Conservation (phyloP, 495 filamentous ascomycete genomes). For the Aspergillus coremiiformis region DNA sequence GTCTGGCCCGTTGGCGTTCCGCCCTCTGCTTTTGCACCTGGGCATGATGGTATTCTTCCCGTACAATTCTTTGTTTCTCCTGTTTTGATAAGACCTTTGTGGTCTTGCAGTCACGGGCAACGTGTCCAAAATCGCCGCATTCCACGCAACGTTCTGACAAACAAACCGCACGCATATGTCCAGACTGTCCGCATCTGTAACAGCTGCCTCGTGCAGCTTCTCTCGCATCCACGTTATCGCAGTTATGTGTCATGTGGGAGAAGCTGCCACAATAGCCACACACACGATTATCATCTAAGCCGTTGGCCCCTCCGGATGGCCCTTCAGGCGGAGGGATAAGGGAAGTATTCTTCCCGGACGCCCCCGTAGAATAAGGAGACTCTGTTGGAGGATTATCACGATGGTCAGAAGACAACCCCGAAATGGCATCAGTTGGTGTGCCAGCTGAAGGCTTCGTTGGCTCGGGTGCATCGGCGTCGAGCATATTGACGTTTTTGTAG, state of each 20-base stretch:
- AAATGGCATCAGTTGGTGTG: slow-evolving; percentile 14
- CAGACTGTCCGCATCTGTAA: slow-evolving; percentile 34
- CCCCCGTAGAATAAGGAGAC: slow-evolving; percentile 22
- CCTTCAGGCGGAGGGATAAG: slow-evolving; percentile 22
- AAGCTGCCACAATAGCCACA: slow-evolving; percentile 45
- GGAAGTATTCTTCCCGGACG: slow-evolving; percentile 22
- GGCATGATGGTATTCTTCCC: slow-evolving; percentile 29
- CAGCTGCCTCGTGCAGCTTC: slow-evolving; percentile 33
- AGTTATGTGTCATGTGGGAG: slow-evolving; percentile 40
- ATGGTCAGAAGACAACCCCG: slow-evolving; percentile 22
- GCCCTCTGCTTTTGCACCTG: slow-evolving; percentile 23
- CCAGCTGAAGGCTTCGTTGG: slow-evolving; percentile 10
- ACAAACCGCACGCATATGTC: slow-evolving; percentile 36
- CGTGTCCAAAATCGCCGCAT: slow-evolving; percentile 44
- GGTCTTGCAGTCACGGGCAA: slow-evolving; percentile 25
- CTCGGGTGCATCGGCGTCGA: slow-evolving; percentile 24
- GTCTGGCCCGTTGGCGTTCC: slow-evolving; percentile 35
- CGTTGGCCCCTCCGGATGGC: slow-evolving; percentile 40
- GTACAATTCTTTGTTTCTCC: slow-evolving; percentile 24
- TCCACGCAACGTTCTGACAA: slow-evolving; percentile 35
- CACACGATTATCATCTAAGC: slow-evolving; percentile 34
- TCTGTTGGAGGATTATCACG: slow-evolving; percentile 18
- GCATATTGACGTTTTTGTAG: slow-evolving; percentile 43
- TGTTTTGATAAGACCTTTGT: slow-evolving; percentile 27
- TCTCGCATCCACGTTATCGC: slow-evolving; percentile 40